These are phyloP conservation scores for Alternaria consortialis DNA, from an alignment of 2,329 filamentous ascomycete species.

Conservation along the genomic window DNA sequence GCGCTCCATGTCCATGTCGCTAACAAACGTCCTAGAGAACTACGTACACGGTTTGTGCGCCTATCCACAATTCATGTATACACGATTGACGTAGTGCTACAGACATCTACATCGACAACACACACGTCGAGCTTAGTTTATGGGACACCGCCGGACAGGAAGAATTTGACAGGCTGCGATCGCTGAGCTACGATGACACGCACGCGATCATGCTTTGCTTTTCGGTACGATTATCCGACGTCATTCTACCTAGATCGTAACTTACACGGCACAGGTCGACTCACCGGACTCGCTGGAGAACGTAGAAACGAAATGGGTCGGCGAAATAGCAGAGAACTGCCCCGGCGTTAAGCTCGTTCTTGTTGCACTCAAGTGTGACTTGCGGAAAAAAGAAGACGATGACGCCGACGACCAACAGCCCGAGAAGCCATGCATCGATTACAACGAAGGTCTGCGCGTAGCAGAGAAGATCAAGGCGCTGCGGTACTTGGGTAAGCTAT, in stretches of 20 bases:
- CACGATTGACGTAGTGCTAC: conserved; percentile 22
- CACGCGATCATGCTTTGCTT: conserved; percentile 99
- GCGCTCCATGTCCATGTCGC: conserved; percentile 4
- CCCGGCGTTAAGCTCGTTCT: conserved; percentile 93
- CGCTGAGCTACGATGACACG: conserved; percentile 96
- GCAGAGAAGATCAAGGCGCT: conserved; percentile 91
- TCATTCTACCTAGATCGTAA: neutral
- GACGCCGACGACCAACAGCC: conserved; percentile 60
- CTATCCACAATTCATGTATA: neutral
- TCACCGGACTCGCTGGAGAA: conserved; percentile 97
- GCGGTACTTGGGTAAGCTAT: conserved; percentile 77
- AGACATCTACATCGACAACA: conserved; percentile 98
- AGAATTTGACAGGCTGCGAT: conserved; percentile 96
- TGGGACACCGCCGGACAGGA: conserved; percentile 99
- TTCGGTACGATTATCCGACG: conserved; percentile 58
- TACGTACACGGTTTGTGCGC: conserved; percentile 85
- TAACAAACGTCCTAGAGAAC: conserved; percentile 70
- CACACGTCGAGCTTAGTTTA: conserved; percentile 94
- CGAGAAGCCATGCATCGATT: conserved; percentile 76
- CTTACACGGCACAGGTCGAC: conserved; percentile 68
- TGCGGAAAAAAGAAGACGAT: conserved; percentile 77
- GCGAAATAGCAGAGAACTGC: conserved; percentile 98
- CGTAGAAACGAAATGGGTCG: conserved; percentile 98
- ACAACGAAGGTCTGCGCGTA: conserved; percentile 89
- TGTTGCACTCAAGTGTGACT: conserved; percentile 94